Percentiles rank a stretch among this genome's conserved stretches.
These are phyloP conservation scores for Phytophthora constricta DNA, from an alignment of 352 stramenopile species.

Conservation along the genomic window DNA sequence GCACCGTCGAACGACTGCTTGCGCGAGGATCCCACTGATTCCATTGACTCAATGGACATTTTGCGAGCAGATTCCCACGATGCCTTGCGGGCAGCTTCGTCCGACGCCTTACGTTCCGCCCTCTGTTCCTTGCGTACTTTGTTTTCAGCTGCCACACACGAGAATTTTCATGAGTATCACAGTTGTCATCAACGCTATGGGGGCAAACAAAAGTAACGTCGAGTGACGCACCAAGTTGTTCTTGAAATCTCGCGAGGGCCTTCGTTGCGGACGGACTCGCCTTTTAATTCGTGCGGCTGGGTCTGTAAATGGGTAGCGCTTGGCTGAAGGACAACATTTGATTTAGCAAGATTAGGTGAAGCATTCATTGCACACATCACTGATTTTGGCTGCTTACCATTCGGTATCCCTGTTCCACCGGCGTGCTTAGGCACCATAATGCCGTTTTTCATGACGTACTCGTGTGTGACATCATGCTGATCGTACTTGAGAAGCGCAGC, in stretches of 20 bases:
- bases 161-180: neutral
- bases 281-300: slow-evolving; percentile 47
- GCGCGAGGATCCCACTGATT: slow-evolving; percentile 38
- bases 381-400: slow-evolving; percentile 20
- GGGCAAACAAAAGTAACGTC: neutral
- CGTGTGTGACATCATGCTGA: slow-evolving; percentile 58
- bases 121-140: slow-evolving; percentile 39
- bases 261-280: slow-evolving; percentile 51
- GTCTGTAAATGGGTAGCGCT: slow-evolving; percentile 73
- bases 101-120: slow-evolving; percentile 41
- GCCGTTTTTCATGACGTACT: slow-evolving; percentile 73
- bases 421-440: slow-evolving; percentile 51
- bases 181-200: neutral
- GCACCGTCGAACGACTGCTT: slow-evolving; percentile 51
- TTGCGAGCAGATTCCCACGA: slow-evolving; percentile 45
- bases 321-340: slow-evolving; percentile 34
- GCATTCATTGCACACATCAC: too few species aligned
- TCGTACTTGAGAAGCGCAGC: slow-evolving; percentile 57
- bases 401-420: slow-evolving; percentile 7
- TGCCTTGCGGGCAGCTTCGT: slow-evolving; percentile 40
- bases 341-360: neutral
- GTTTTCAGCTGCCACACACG: slow-evolving; percentile 33
- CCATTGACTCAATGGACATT: slow-evolving; percentile 47
- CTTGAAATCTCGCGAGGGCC: slow-evolving; percentile 62
- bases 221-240: slow-evolving; percentile 51